These are phyloP conservation scores for Castanea crenata DNA, from an alignment of 306 rosid species.

Conservation along the genomic window DNA sequence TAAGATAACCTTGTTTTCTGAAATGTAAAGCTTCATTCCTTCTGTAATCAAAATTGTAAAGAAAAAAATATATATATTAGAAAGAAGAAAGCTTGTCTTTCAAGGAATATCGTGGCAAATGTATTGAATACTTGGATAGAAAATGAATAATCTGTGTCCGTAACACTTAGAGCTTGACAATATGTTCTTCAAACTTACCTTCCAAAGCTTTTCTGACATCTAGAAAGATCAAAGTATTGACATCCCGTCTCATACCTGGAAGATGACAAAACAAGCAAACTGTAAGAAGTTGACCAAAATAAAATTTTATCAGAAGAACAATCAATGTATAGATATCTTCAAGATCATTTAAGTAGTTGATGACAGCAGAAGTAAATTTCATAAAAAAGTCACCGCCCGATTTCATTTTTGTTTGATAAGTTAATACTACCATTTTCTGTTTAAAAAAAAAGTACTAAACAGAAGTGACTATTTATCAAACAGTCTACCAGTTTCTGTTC, in stretches of 20 bases:
- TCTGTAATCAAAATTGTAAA: constrained; percentile 41
- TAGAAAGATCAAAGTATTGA: constrained; percentile 68
- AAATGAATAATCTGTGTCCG: neutral
- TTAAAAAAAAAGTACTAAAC: no score
- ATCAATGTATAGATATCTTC: neutral
- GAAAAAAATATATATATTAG: neutral
- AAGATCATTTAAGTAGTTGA: neutral
- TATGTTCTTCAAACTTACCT: constrained; percentile 41
- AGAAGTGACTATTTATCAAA: no score
- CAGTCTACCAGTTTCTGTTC: no score
- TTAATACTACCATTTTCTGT: no score
- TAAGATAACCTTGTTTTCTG: constrained; percentile 86
- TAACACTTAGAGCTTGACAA: neutral
- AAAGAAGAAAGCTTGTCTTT: constrained; percentile 2
- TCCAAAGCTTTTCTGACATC: constrained; percentile 74
- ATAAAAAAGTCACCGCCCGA: no score
- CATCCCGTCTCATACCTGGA: constrained; percentile 83
- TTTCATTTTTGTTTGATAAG: no score
- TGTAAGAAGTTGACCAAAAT: neutral
- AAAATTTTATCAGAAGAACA: neutral
- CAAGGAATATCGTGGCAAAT: neutral
- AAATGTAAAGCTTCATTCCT: constrained; percentile 84
- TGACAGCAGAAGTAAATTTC: neutral
- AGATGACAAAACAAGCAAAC: constrained; percentile 1
- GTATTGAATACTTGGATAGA: neutral